phyloP scores from a whole-genome alignment of 2,329 filamentous ascomycete genomes.

The Kalaharituber pfeilii region DNA sequence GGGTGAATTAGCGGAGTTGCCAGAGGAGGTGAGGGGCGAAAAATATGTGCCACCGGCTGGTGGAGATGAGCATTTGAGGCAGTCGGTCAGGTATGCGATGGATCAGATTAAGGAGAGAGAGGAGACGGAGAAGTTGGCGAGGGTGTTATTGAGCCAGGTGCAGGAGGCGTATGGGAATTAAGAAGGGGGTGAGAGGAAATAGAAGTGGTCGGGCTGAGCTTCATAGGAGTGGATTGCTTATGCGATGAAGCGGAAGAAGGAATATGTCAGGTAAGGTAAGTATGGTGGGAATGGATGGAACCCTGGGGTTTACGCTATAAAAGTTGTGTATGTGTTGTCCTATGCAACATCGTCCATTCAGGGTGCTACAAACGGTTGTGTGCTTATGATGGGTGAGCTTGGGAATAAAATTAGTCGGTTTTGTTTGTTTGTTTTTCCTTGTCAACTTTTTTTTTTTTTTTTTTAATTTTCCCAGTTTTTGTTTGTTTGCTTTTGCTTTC shows the following conservation, averaged over 20 bases:
- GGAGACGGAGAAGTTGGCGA: background rate
- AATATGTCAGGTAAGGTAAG: background rate
- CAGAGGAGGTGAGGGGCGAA: background rate
- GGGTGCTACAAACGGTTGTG: too few species aligned
- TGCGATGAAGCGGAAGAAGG: background rate
- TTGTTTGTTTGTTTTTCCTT: background rate
- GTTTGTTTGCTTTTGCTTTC: background rate
- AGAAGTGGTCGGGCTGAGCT: too few species aligned
- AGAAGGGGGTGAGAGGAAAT: background rate
- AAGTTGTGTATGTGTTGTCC: background rate
- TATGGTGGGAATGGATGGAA: background rate
- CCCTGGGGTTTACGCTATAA: background rate
- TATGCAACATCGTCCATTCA: background rate
- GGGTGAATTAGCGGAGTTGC: background rate
- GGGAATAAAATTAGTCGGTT: too few species aligned
- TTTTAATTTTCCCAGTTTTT: background rate
- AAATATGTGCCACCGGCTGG: background rate
- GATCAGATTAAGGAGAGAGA: background rate
- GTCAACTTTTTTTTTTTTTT: background rate
- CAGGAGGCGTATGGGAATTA: background rate
- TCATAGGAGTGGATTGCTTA: too few species aligned
- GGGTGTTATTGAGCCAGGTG: background rate
- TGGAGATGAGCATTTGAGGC: background rate
- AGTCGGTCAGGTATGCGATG: background rate
- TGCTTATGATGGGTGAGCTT: too few species aligned